Evolutionary conservation across 2,329 filamentous ascomycete genomes (phyloP).

Genomic region (Basipetospora chlamydospora): DNA sequence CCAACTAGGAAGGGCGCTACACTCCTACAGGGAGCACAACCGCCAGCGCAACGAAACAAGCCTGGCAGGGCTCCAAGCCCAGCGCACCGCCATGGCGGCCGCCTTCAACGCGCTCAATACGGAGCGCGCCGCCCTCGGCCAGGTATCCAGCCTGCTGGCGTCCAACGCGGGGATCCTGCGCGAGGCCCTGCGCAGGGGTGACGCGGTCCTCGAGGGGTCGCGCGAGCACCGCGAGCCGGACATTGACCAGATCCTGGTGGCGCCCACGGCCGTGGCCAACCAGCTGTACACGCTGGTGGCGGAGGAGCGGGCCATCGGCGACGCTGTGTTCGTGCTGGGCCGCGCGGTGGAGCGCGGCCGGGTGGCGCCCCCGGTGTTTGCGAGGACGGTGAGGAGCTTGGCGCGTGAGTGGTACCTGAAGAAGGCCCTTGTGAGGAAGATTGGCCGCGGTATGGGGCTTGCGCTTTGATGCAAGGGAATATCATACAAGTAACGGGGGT

Average conservation of each 20-base stretch:
- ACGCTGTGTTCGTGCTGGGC: constrained; percentile 72
- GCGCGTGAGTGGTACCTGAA: constrained; percentile 73
- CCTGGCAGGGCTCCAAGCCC: constrained; percentile 61
- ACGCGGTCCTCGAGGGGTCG: constrained; percentile 62
- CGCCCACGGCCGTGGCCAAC: constrained; percentile 81
- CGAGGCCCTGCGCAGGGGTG: constrained; percentile 63
- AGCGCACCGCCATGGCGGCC: constrained; percentile 60
- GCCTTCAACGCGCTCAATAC: constrained; percentile 56
- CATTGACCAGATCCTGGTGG: constrained; percentile 85
- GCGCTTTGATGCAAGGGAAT: constrained; percentile 8
- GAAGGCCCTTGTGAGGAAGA: constrained; percentile 67
- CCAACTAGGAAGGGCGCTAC: constrained; percentile 58
- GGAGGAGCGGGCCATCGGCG: constrained; percentile 74
- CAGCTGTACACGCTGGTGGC: constrained; percentile 83
- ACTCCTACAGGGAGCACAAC: constrained; percentile 52
- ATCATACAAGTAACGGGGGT: no score
- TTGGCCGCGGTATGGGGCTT: constrained; percentile 62
- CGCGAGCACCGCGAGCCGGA: constrained; percentile 53
- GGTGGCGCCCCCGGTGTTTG: constrained; percentile 56
- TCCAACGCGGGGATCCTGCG: constrained; percentile 69
- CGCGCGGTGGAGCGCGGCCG: constrained; percentile 60
- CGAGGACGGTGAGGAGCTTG: constrained; percentile 60
- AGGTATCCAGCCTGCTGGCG: constrained; percentile 55
- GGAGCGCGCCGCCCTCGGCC: constrained; percentile 57
- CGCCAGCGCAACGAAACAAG: constrained; percentile 60